Conservation (phyloP, 306 rosid species). For the Argentina anserina region DNA sequence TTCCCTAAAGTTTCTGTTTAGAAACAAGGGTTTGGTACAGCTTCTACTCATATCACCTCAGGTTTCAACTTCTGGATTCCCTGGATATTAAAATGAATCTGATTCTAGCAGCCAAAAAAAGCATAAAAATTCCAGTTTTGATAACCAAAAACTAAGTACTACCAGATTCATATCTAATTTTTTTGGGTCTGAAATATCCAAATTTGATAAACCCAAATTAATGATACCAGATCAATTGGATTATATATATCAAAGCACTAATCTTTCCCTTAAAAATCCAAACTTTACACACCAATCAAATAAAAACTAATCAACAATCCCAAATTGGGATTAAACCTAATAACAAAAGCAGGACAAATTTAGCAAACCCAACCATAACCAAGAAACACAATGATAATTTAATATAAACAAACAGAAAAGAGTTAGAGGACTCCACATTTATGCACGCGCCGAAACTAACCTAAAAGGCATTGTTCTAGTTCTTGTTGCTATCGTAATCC, state of each 20-base stretch:
- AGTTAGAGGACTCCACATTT: neutral
- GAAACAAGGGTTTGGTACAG: neutral
- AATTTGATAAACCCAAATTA: neutral
- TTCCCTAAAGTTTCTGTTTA: neutral
- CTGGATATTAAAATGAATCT: neutral
- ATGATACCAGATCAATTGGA: neutral
- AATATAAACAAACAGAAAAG: constrained; percentile 10
- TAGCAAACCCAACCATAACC: neutral
- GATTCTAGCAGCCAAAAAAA: neutral
- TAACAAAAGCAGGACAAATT: neutral
- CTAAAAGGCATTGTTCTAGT: constrained; percentile 18
- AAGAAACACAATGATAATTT: constrained; percentile 5
- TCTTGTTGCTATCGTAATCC: constrained; percentile 53
- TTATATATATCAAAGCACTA: neutral
- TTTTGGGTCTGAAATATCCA: too few relatives aligned
- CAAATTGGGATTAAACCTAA: neutral
- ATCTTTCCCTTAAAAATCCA: neutral
- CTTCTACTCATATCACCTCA: neutral
- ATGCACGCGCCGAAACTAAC: constrained; percentile 17
- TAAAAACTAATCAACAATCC: neutral
- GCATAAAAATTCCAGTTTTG: neutral
- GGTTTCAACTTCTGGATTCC: neutral
- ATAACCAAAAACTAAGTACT: neutral
- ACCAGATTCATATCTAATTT: neutral
- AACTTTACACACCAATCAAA: neutral